Evolutionary conservation across 2,329 filamentous ascomycete species (phyloP).

Genomic region (Fusarium vanettenii): DNA sequence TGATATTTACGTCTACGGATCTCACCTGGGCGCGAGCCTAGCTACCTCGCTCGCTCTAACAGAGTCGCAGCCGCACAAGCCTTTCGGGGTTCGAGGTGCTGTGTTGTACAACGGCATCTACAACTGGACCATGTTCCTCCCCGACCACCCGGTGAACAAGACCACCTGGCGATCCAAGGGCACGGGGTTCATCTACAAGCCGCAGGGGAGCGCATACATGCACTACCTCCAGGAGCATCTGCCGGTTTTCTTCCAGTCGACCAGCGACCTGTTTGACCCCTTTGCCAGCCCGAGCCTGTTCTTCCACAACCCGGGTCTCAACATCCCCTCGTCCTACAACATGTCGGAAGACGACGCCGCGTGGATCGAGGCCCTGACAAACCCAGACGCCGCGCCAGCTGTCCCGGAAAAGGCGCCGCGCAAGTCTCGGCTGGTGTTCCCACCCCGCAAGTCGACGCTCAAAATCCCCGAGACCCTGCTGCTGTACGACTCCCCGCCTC

Average conservation of each 20-base stretch:
- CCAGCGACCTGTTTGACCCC: constrained; percentile 66
- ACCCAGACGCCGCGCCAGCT: constrained; percentile 21
- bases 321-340: constrained; percentile 59
- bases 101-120: constrained; percentile 71
- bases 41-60: constrained; percentile 69
- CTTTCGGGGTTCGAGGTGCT: constrained; percentile 63
- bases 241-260: constrained; percentile 59
- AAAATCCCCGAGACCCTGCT: constrained; percentile 63
- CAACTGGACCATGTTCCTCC: constrained; percentile 72
- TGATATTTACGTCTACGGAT: constrained; percentile 62
- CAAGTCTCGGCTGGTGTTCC: constrained; percentile 60
- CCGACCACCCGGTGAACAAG: constrained; percentile 60
- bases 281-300: constrained; percentile 70
- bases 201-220: constrained; percentile 50
- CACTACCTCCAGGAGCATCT: constrained; percentile 51
- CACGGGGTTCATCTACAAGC: constrained; percentile 14
- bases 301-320: constrained; percentile 65
- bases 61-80: constrained; percentile 58
- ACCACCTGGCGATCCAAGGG: constrained; percentile 28
- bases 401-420: constrained; percentile 46
- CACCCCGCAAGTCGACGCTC: constrained; percentile 59
- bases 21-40: constrained; percentile 67
- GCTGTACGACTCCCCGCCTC: constrained; percentile 55
- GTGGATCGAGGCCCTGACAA: constrained; percentile 40
- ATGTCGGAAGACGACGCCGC: constrained; percentile 45